Evolutionary conservation across 805 yeast genomes (phyloP).

Genomic region (Lipomyces spencermartinsiae): DNA sequence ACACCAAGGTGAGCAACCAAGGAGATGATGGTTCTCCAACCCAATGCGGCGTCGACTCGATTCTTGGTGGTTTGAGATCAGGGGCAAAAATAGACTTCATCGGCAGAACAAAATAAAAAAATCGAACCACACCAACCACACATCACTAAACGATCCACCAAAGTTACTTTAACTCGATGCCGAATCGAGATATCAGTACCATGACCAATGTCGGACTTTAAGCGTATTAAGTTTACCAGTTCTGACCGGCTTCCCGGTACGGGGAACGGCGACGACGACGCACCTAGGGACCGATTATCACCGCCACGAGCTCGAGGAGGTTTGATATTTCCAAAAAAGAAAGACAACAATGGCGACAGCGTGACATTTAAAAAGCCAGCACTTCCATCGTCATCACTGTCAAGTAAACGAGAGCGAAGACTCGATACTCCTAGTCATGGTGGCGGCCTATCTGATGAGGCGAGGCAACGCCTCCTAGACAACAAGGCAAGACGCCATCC

Average conservation of each 20-base stretch:
- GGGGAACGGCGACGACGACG: constrained; percentile 9
- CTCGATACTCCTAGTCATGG: constrained; percentile 34
- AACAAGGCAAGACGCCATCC: constrained; percentile 17
- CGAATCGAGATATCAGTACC: background rate
- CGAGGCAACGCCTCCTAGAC: constrained; percentile 25
- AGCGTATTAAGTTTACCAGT: constrained; percentile 27
- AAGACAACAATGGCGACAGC: background rate
- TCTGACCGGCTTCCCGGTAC: constrained; percentile 29
- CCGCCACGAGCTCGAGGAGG: constrained; percentile 25
- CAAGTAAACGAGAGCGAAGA: constrained; percentile 18
- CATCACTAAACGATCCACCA: background rate
- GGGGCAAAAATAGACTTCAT: background rate
- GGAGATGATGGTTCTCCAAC: no score
- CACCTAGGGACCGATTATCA: constrained; percentile 7
- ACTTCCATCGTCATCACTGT: constrained; percentile 16
- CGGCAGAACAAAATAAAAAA: background rate
- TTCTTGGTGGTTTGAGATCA: no score
- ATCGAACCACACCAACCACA: background rate
- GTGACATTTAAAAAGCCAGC: constrained; percentile 23
- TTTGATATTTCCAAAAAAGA: constrained; percentile 20
- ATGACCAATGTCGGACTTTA: constrained; percentile 11
- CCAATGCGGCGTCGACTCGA: no score
- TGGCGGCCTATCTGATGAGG: constrained; percentile 31
- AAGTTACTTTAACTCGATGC: background rate
- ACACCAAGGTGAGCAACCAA: background rate